Percentiles rank a stretch among this genome's conserved stretches.
These are phyloP conservation scores for Talaromyces atroroseus DNA, from an alignment of 2,329 filamentous ascomycete species.

Conservation along the genomic window DNA sequence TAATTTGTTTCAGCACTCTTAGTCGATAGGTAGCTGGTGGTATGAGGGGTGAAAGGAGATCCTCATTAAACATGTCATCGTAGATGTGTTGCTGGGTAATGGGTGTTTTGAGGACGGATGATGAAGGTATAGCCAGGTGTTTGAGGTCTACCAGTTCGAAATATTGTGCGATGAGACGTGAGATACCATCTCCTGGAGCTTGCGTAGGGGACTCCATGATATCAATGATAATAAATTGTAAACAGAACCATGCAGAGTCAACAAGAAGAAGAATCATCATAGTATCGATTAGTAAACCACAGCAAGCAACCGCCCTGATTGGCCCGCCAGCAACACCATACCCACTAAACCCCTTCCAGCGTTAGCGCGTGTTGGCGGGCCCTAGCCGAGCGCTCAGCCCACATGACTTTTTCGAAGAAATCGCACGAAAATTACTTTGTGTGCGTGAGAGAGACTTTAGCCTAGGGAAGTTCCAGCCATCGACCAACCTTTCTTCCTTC, in stretches of 20 bases:
- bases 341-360: slow-evolving; percentile 11
- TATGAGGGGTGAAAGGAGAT: slow-evolving; percentile 45
- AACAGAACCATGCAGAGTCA: not conserved
- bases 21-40: slow-evolving; percentile 67
- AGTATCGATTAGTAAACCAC: not conserved
- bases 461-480: not conserved
- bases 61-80: slow-evolving; percentile 59
- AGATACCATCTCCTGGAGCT: not conserved
- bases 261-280: not conserved
- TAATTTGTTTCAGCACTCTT: slow-evolving; percentile 66
- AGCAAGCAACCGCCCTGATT: not conserved
- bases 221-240: not conserved
- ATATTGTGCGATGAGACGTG: slow-evolving; percentile 59
- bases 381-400: slow-evolving; percentile 36
- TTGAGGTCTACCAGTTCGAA: slow-evolving; percentile 65
- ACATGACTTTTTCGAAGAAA: slow-evolving; percentile 25
- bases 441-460: slow-evolving; percentile 4
- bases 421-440: slow-evolving; percentile 31
- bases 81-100: slow-evolving; percentile 64
- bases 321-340: not conserved
- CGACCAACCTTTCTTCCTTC: not conserved
- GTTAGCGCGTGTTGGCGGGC: slow-evolving; percentile 23
- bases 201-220: not conserved
- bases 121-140: slow-evolving; percentile 59
- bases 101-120: slow-evolving; percentile 53